Base-by-base conservation (phyloP, 805 yeast genomes). In the Naumovozyma dairenensis region DNA sequence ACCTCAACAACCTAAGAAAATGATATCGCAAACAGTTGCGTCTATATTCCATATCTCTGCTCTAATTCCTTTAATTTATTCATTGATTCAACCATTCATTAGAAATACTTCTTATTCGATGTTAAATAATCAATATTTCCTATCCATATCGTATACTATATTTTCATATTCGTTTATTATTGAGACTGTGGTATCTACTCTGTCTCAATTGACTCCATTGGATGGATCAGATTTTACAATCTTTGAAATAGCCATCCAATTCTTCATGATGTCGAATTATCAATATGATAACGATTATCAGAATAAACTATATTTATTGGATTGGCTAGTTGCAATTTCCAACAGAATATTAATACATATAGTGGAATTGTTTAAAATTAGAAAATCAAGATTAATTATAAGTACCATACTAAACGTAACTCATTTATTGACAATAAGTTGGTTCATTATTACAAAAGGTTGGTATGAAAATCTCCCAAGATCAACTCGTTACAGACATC, bases 291-390 rank as follows among this genome's bases (percentile, higher is more conserved):
- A 16, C 6, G 6, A 29, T 10, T 21, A 26, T 4, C 16, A n/a
- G n/a, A n/a, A n/a, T n/a, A n/a, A 21, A 1, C 33, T 16, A 17
- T 37, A 32, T 22, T 9, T 37, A 8, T 29, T 37, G 7, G 54
- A 51, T 3, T 67, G 77, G 13, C 39, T 74, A 6, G 69, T 74
- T 43, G 76, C 80, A 40, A 53, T 80, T 1, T 36, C 67, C 1
- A 73, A 74, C 38, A 87, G 83, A 44, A 40, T 78, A 8, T 57
- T 70, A 13, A 68, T 77, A 30, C 94, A 85, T 39, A 3, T 75
- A 2, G 71, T 82, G 20, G 83, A 78, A 2, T 44, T 80, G 29
- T 49, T 74, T 26, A 66, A 74, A 42, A 45, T 59, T 20, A 71
- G 74, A 44, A 62, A 62, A 39, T 77, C 69, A 50, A 63, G 86